These are phyloP conservation scores for Scenedesmus sp. DNA, from an alignment of 163 green algal genomes.

Conservation along the genomic window DNA sequence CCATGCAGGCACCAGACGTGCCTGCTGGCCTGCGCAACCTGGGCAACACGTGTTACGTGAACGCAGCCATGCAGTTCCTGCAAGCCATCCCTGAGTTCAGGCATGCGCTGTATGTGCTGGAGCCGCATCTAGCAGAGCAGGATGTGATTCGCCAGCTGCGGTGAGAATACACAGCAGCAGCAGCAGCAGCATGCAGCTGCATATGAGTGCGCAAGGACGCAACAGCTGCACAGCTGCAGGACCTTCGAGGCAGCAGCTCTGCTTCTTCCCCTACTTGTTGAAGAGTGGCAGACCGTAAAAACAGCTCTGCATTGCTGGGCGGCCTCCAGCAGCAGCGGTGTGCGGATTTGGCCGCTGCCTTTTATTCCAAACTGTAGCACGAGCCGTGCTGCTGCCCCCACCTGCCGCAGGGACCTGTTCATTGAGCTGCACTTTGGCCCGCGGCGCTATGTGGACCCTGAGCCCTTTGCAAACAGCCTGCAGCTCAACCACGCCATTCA, in stretches of 20 bases:
- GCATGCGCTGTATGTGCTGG: slow-evolving; percentile 71
- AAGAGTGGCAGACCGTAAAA: not conserved
- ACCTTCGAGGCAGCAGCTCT: not conserved
- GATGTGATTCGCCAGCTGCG: slow-evolving; percentile 64
- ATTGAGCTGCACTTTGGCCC: slow-evolving; percentile 74
- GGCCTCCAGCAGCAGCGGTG: not conserved
- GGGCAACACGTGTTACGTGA: slow-evolving; percentile 98
- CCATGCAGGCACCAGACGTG: slow-evolving; percentile 37
- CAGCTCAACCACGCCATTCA: slow-evolving; percentile 83
- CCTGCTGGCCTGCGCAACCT: slow-evolving; percentile 92
- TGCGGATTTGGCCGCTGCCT: not conserved
- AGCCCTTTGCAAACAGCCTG: slow-evolving; percentile 73
- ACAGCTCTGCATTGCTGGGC: not conserved
- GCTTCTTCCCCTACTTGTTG: not conserved
- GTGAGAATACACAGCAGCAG: not conserved
- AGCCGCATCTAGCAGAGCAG: slow-evolving; percentile 51
- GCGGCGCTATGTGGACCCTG: slow-evolving; percentile 70
- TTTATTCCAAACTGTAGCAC: not conserved
- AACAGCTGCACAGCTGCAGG: slow-evolving; percentile 6
- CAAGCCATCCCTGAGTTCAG: slow-evolving; percentile 79
- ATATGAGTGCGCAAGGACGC: not conserved
- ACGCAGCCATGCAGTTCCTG: slow-evolving; percentile 95
- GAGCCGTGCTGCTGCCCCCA: not conserved
- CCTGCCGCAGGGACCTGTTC: slow-evolving; percentile 71
- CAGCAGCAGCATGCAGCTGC: not conserved